phyloP scores from a whole-genome alignment of 2,329 filamentous ascomycete species.

The Pseudogymnoascus sp. region DNA sequence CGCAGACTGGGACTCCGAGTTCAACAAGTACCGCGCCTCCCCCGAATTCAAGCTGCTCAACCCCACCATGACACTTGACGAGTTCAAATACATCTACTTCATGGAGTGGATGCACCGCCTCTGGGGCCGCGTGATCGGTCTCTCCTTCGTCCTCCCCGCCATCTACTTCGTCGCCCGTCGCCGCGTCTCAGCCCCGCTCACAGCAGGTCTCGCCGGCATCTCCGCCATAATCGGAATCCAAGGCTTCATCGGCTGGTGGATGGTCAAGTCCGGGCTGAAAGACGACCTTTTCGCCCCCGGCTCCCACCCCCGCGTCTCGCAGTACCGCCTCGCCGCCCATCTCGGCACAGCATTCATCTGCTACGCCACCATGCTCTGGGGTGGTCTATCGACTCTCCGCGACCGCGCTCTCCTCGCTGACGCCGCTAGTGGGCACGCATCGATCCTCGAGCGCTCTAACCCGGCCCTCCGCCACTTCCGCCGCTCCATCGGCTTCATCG shows the following conservation, averaged over 20 bases:
- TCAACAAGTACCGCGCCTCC: slow-evolving; percentile 83
- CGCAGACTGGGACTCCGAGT: slow-evolving; percentile 86
- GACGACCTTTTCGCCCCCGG: slow-evolving; percentile 92
- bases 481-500: slow-evolving; percentile 62
- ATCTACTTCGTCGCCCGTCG: slow-evolving; percentile 79
- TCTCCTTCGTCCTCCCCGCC: slow-evolving; percentile 83
- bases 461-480: slow-evolving; percentile 69
- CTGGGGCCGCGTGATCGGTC: slow-evolving; percentile 86
- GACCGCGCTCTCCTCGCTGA: slow-evolving; percentile 64
- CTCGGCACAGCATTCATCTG: slow-evolving; percentile 85
- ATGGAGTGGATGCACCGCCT: slow-evolving; percentile 98
- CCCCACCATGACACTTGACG: slow-evolving; percentile 81
- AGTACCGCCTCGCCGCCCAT: slow-evolving; percentile 88
- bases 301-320: slow-evolving; percentile 83
- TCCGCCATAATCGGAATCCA: slow-evolving; percentile 88
- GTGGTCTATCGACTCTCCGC: slow-evolving; percentile 77
- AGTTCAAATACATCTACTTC: slow-evolving; percentile 98
- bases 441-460: slow-evolving; percentile 55
- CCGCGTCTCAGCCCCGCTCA: slow-evolving; percentile 72
- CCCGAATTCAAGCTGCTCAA: slow-evolving; percentile 92
- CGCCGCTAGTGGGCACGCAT: slow-evolving; percentile 54
- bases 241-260: slow-evolving; percentile 97
- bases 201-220: slow-evolving; percentile 71
- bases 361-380: slow-evolving; percentile 91
- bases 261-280: slow-evolving; percentile 94